Conservation (phyloP, 192 early-diverging fungal species). For the Linnemannia schmuckeri region DNA sequence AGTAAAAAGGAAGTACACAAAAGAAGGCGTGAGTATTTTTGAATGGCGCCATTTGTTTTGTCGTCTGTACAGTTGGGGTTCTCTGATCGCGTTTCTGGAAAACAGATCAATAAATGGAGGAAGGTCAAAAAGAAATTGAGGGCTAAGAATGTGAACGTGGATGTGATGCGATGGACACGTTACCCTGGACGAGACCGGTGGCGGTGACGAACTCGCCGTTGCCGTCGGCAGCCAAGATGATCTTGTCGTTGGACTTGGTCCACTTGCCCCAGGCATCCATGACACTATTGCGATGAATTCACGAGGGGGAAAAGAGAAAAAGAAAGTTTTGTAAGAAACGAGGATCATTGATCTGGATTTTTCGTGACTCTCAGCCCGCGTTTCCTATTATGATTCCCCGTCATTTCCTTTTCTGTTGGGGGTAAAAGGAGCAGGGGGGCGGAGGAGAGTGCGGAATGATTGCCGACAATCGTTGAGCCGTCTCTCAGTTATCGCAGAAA, state of each 20-base stretch:
- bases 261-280: constrained; percentile 71
- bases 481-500: background rate
- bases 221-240: constrained; percentile 83
- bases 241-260: constrained; percentile 61
- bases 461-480: background rate
- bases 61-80: background rate
- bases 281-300: constrained; percentile 29
- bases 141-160: background rate
- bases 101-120: background rate
- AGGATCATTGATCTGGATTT: background rate
- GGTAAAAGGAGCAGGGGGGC: background rate
- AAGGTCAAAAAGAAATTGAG: background rate
- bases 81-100: background rate
- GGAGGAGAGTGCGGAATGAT: background rate
- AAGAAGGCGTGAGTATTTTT: background rate
- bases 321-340: background rate
- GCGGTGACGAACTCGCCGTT: constrained; percentile 75
- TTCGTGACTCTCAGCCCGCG: constrained; percentile 12
- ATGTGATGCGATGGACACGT: background rate
- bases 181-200: constrained; percentile 72
- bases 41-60: background rate
- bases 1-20: constrained; percentile 17
- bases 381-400: background rate
- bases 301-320: background rate
- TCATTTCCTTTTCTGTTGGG: background rate